A percentile compares a stretch with the other conserved stretches of the same genome.
Evolutionary conservation across 2,329 filamentous ascomycete species (phyloP).

Genomic region (Sporothrix sp.): DNA sequence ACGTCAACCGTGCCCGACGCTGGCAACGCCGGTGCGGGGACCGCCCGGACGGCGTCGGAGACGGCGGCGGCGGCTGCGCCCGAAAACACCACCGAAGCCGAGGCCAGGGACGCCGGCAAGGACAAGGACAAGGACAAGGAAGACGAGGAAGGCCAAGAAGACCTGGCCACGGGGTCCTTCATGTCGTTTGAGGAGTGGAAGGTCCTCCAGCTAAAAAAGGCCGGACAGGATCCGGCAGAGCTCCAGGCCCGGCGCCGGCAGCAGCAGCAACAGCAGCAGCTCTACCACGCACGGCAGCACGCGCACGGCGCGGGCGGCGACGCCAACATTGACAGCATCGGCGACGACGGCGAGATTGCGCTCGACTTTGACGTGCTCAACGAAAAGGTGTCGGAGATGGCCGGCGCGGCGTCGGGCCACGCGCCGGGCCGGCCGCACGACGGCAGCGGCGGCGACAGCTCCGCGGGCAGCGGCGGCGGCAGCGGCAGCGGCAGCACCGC

Average conservation of each 20-base stretch:
- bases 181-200: slow-evolving; percentile 99
- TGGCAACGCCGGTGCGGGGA: slow-evolving; percentile 6
- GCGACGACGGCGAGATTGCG: slow-evolving; percentile 78
- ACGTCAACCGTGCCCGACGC: slow-evolving; percentile 6
- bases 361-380: slow-evolving; percentile 44
- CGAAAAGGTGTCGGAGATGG: slow-evolving; percentile 35
- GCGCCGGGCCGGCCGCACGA: slow-evolving; percentile 18
- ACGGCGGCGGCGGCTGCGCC: neutral
- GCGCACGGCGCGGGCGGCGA: slow-evolving; percentile 42
- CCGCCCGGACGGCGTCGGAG: slow-evolving; percentile 9
- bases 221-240: slow-evolving; percentile 62
- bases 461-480: slow-evolving; percentile 13
- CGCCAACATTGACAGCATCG: slow-evolving; percentile 56
- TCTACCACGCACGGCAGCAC: neutral
- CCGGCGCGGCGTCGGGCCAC: slow-evolving; percentile 23
- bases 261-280: slow-evolving; percentile 23
- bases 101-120: slow-evolving; percentile 18
- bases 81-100: neutral
- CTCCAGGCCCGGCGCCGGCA: slow-evolving; percentile 52
- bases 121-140: neutral
- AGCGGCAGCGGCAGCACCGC: slow-evolving; percentile 18
- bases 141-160: slow-evolving; percentile 25
- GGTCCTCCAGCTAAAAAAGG: slow-evolving; percentile 77
- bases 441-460: slow-evolving; percentile 23
- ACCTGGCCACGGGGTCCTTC: slow-evolving; percentile 57